A percentile compares a stretch with the other conserved stretches of the same genome.
Conservation (phyloP, 768 basidiomycete genomes). For the Suillus plorans region DNA sequence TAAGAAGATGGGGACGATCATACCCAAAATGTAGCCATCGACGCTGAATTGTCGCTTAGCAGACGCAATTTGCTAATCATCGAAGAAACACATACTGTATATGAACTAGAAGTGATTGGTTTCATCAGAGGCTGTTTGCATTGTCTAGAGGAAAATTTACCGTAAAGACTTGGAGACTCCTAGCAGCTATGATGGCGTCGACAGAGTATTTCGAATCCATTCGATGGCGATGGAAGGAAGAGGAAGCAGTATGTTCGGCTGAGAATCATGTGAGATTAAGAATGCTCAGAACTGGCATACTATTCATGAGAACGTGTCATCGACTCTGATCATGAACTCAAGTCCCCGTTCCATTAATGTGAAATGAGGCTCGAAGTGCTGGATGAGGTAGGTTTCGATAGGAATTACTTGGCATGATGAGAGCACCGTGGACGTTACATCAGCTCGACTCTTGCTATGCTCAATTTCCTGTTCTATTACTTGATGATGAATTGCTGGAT, state of each 20-base stretch:
- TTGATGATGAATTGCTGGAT: background rate
- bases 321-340: too few relatives aligned
- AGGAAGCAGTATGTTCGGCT: background rate
- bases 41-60: background rate
- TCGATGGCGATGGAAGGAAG: background rate
- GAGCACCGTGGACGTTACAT: background rate
- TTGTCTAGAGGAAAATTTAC: background rate
- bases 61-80: background rate
- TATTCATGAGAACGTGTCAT: too few relatives aligned
- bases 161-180: background rate
- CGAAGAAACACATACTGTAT: background rate
- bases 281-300: background rate
- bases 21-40: conserved; percentile 10
- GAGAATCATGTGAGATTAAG: background rate
- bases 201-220: background rate
- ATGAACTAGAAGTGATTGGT: background rate
- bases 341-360: too few relatives aligned
- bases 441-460: background rate
- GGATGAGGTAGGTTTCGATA: too few relatives aligned
- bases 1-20: background rate
- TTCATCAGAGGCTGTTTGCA: background rate
- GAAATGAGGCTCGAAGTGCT: too few relatives aligned
- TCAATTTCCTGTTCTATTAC: background rate
- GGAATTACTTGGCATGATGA: background rate
- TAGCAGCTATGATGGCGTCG: background rate